These are phyloP conservation scores for Nicotiana otophora DNA, from an alignment of 257 asterid species.

Conservation along the genomic window DNA sequence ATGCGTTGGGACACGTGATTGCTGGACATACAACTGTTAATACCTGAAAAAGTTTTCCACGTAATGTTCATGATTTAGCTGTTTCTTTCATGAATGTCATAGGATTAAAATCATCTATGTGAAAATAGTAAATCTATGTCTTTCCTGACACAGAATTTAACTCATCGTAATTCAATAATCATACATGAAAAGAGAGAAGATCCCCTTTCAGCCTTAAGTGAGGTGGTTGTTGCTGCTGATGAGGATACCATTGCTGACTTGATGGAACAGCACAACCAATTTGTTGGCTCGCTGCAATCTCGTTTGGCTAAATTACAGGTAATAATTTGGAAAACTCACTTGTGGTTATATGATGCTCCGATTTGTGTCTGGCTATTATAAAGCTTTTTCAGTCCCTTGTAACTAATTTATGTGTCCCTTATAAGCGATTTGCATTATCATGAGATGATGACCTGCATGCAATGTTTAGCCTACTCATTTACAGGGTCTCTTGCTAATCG, in stretches of 20 bases:
- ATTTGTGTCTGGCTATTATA: neutral
- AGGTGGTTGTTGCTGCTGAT: conserved; percentile 53
- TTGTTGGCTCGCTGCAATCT: conserved; percentile 79
- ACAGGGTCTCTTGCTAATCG: neutral
- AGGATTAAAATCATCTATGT: neutral
- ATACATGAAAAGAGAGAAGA: conserved; percentile 44
- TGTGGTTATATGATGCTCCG: neutral
- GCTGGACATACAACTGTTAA: neutral
- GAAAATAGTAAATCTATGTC: neutral
- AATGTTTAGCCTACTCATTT: neutral
- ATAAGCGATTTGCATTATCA: neutral
- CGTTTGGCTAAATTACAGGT: conserved; percentile 92
- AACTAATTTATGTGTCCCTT: neutral
- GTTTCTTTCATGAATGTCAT: neutral
- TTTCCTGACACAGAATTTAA: conserved; percentile 5
- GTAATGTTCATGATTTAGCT: neutral
- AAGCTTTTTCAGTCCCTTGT: neutral
- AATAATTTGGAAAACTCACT: conserved; percentile 1
- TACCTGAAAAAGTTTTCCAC: neutral
- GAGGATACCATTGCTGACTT: conserved; percentile 71
- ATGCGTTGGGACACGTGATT: neutral
- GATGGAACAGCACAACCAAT: conserved; percentile 73
- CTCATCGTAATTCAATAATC: neutral
- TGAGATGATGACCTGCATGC: neutral
- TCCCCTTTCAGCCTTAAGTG: conserved; percentile 41